phyloP scores from a whole-genome alignment of 2,329 filamentous ascomycete genomes.

The Bipolaris sorokiniana region DNA sequence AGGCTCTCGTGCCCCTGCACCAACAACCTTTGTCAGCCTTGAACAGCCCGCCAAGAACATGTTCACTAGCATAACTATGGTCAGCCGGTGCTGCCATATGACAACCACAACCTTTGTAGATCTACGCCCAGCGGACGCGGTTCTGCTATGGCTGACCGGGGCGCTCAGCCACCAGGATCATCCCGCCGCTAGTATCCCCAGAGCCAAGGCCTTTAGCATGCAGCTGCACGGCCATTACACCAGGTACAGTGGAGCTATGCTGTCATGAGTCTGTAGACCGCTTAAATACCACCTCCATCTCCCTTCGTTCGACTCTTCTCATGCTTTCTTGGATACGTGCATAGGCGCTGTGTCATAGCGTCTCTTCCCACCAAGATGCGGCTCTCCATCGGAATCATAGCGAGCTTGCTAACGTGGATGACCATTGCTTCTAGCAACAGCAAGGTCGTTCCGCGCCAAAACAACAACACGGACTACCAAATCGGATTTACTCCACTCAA shows the following conservation, averaged over 20 bases:
- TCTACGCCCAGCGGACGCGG: conserved; percentile 4
- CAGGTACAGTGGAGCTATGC: conserved; percentile 21
- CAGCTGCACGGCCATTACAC: conserved; percentile 21
- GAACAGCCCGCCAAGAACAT: conserved; percentile 3
- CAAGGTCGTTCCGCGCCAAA: conserved; percentile 21
- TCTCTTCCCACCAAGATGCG: conserved; percentile 24
- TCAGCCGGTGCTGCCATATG: conserved; percentile 22
- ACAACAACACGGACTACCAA: conserved; percentile 43
- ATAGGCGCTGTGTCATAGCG: background rate
- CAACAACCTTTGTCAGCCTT: background rate
- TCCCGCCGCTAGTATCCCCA: conserved; percentile 33
- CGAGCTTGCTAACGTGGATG: conserved; percentile 18
- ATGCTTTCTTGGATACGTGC: background rate
- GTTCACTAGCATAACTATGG: background rate
- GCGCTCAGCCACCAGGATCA: conserved; percentile 31
- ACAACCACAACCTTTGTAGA: conserved; percentile 5
- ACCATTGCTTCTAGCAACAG: conserved; percentile 17
- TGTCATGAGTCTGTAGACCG: conserved; percentile 20
- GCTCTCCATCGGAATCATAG: conserved; percentile 18
- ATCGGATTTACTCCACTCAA: conserved; percentile 38
- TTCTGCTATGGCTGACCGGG: conserved; percentile 31
- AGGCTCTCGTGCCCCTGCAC: conserved; percentile 2
- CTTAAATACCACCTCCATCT: conserved; percentile 29
- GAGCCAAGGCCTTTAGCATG: conserved; percentile 28
- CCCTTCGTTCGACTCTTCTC: background rate